phyloP scores from a whole-genome alignment of 768 basidiomycete genomes.

The Gelatoporia subvermispora region DNA sequence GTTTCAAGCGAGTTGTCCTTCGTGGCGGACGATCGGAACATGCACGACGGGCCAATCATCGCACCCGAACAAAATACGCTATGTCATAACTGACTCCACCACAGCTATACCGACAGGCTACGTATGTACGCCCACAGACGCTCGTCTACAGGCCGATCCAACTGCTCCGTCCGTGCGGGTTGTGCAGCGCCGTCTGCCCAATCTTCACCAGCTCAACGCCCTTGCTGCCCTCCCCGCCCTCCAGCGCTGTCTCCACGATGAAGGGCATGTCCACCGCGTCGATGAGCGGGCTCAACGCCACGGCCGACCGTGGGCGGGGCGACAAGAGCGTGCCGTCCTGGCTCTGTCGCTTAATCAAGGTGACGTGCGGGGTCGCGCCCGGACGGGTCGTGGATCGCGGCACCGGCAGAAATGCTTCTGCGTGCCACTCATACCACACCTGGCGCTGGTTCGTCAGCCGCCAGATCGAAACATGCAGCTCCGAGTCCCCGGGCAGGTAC shows the following conservation, averaged over 20 bases:
- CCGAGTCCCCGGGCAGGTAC: slow-evolving; percentile 88
- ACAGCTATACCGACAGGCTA: no score
- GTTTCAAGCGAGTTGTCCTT: neutral
- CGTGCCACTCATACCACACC: slow-evolving; percentile 99
- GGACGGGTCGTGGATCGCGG: slow-evolving; percentile 32
- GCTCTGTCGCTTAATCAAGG: neutral
- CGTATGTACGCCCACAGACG: no score
- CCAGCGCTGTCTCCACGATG: slow-evolving; percentile 8
- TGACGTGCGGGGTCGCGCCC: slow-evolving; percentile 5
- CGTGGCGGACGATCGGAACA: no score
- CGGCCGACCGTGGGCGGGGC: slow-evolving; percentile 11
- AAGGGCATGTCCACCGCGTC: slow-evolving; percentile 52
- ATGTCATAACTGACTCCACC: no score
- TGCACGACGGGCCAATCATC: no score
- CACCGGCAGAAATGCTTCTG: slow-evolving; percentile 83
- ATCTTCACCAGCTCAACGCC: slow-evolving; percentile 69
- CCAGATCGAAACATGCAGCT: slow-evolving; percentile 92
- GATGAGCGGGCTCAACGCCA: slow-evolving; percentile 59
- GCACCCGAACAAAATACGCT: no score
- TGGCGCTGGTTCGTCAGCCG: slow-evolving; percentile 82
- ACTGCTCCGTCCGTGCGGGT: slow-evolving; percentile 83
- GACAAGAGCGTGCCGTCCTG: slow-evolving; percentile 12
- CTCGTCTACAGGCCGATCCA: slow-evolving; percentile 83
- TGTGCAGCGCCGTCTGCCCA: slow-evolving; percentile 90
- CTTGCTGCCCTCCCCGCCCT: slow-evolving; percentile 15